Conservation (phyloP, 805 yeast genomes). For the Groenewaldozyma tartarivorans region DNA sequence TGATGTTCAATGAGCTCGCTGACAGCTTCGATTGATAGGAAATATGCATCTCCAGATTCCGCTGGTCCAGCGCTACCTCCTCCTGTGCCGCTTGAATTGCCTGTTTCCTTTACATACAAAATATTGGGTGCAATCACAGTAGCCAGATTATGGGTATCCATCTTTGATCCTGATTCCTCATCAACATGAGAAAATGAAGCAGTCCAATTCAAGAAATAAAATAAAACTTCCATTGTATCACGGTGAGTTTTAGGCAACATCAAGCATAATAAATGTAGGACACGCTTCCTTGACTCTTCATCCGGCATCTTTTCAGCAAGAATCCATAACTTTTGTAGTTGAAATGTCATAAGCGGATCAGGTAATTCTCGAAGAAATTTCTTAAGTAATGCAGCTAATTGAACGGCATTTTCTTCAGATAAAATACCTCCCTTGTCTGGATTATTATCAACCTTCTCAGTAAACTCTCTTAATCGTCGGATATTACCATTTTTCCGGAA, state of each 20-base stretch:
- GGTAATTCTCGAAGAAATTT: constrained; percentile 90
- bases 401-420: constrained; percentile 73
- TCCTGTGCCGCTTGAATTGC: constrained; percentile 4
- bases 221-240: constrained; percentile 75
- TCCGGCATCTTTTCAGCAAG: constrained; percentile 37
- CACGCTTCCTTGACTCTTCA: constrained; percentile 37
- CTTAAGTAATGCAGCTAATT: constrained; percentile 85
- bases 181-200: constrained; percentile 91
- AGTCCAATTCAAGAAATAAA: constrained; percentile 87
- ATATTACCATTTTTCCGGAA: constrained; percentile 96
- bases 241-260: constrained; percentile 75
- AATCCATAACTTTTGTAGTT: constrained; percentile 71
- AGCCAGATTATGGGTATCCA: constrained; percentile 92
- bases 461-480: constrained; percentile 61
- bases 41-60: constrained; percentile 38
- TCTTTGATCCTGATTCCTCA: constrained; percentile 83
- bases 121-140: constrained; percentile 94
- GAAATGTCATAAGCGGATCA: constrained; percentile 73
- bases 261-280: constrained; percentile 57
- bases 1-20: constrained; percentile 73
- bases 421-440: constrained; percentile 68
- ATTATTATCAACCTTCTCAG: constrained; percentile 60
- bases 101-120: constrained; percentile 42
- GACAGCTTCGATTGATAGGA: constrained; percentile 84
- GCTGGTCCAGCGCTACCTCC: constrained; percentile 8